Percentiles rank a stretch among this genome's conserved stretches.
Conservation (phyloP, 1,284 basidiomycete species). For the Puccinia coronata region DNA sequence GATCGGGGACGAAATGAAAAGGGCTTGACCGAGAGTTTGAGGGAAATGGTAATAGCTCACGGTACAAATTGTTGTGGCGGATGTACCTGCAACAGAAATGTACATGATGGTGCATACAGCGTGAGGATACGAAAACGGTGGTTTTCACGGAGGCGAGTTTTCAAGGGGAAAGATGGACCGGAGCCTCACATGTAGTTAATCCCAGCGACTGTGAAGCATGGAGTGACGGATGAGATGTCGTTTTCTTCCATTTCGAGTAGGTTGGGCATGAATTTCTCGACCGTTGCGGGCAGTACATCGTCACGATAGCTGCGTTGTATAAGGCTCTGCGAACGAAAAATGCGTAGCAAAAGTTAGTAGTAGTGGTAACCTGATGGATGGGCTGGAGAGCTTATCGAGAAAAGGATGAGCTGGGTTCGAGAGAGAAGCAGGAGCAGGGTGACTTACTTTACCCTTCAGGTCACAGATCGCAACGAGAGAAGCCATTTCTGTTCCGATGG, state of each 20-base stretch:
- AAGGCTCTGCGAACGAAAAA: constrained; percentile 68
- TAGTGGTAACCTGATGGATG: neutral
- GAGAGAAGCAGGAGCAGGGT: neutral
- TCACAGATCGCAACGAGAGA: constrained; percentile 84
- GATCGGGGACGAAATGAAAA: neutral
- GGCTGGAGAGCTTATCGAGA: neutral
- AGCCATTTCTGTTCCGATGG: constrained; percentile 54
- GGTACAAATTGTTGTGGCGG: constrained; percentile 42
- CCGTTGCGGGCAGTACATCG: constrained; percentile 82
- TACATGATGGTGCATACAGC: neutral
- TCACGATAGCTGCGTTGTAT: constrained; percentile 98
- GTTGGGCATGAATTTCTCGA: constrained; percentile 92
- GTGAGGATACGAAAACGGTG: constrained; percentile 62
- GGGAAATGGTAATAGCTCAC: neutral
- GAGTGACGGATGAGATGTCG: constrained; percentile 87
- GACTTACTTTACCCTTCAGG: constrained; percentile 75
- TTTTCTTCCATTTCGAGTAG: constrained; percentile 91
- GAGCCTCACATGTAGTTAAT: constrained; percentile 52
- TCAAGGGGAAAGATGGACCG: neutral
- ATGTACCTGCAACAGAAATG: constrained; percentile 22
- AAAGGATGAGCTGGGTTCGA: neutral
- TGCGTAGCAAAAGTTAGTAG: neutral
- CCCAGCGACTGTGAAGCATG: constrained; percentile 74
- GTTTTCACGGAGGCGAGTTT: neutral
- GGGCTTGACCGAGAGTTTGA: neutral